Evolutionary conservation across 2,329 filamentous ascomycete genomes (phyloP).

Genomic region (Hypoxylon sp.): DNA sequence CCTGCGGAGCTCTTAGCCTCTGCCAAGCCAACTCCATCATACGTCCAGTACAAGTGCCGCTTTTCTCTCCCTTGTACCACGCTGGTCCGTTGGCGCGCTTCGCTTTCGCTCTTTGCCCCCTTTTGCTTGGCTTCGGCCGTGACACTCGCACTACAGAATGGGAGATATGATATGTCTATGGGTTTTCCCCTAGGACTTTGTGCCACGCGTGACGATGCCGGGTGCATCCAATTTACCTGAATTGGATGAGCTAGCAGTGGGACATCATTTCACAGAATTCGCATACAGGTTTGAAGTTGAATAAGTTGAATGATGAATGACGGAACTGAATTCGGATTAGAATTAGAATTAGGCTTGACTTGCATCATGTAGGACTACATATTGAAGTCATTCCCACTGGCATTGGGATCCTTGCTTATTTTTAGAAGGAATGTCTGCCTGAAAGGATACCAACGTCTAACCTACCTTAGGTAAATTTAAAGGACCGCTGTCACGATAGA

Average conservation of each 20-base stretch:
- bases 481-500: constrained; percentile 16
- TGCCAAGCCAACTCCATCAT: not conserved
- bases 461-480: not conserved
- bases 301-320: not conserved
- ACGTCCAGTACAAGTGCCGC: not conserved
- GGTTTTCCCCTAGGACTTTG: not conserved
- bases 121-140: not conserved
- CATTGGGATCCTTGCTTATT: not conserved
- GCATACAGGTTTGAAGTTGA: not conserved
- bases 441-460: not conserved
- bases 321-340: not conserved
- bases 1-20: not conserved
- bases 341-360: not conserved
- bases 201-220: not conserved
- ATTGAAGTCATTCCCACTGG: not conserved
- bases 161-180: not conserved
- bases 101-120: not conserved
- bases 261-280: not conserved
- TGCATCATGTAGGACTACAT: not conserved
- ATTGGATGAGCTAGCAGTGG: not conserved
- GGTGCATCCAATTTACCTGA: not conserved
- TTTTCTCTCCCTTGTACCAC: not conserved
- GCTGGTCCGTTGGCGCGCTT: constrained; percentile 1
- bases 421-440: constrained; percentile 9
- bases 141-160: not conserved